Conservation (phyloP, 2,329 filamentous ascomycete genomes). For the Talaromyces sp. region DNA sequence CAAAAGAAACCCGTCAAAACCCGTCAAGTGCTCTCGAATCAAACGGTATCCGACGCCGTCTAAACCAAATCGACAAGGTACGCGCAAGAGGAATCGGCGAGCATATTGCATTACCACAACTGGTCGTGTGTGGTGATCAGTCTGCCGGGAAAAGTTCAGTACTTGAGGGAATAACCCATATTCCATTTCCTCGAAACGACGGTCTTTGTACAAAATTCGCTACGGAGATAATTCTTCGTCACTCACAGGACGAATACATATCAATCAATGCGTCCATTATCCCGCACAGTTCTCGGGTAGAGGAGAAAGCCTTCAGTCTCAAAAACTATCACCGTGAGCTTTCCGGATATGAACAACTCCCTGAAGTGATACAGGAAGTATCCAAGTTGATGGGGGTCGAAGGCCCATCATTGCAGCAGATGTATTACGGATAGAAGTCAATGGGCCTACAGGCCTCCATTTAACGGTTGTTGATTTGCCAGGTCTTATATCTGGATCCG, state of each 20-base stretch:
- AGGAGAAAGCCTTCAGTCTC: no score
- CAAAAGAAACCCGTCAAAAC: no score
- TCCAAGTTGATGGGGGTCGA: conserved; percentile 12
- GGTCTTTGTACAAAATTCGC: conserved; percentile 4
- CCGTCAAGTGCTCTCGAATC: no score
- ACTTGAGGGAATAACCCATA: conserved; percentile 41
- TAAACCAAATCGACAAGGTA: conserved; percentile 51
- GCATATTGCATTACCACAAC: conserved; percentile 47
- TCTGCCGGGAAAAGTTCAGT: conserved; percentile 60
- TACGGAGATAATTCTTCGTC: not conserved
- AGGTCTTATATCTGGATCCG: not conserved
- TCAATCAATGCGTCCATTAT: not conserved
- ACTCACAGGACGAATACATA: not conserved
- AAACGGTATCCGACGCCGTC: conserved; percentile 4
- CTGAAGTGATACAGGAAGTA: conserved; percentile 16
- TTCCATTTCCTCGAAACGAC: not conserved
- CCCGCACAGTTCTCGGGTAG: not conserved
- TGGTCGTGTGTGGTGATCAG: conserved; percentile 57
- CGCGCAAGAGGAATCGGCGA: conserved; percentile 45
- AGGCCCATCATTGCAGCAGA: conserved; percentile 2
- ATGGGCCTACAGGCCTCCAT: conserved; percentile 1
- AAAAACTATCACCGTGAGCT: no score
- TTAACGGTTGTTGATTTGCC: not conserved
- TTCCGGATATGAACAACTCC: no score
- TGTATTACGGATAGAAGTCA: conserved; percentile 4